Conservation (phyloP, 2,329 filamentous ascomycete genomes). For the Pyrenophora tritici-repentis region DNA sequence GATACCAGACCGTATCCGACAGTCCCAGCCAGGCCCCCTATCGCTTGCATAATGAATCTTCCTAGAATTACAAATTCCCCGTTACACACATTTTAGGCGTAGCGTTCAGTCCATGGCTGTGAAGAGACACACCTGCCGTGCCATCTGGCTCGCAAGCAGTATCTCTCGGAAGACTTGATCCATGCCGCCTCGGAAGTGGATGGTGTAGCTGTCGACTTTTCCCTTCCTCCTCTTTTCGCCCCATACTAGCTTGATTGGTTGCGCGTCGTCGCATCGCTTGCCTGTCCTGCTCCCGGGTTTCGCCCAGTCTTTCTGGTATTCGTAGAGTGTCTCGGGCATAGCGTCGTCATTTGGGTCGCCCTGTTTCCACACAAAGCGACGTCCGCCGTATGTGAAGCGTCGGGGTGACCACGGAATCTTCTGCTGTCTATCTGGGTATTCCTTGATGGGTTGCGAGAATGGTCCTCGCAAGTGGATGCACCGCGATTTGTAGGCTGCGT, state of each 20-base stretch:
- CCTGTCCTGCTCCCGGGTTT: slow-evolving; percentile 45
- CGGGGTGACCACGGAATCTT: slow-evolving; percentile 48
- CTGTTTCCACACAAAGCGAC: slow-evolving; percentile 51
- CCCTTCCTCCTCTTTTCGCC: slow-evolving; percentile 45
- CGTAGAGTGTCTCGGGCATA: slow-evolving; percentile 47
- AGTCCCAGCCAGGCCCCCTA: slow-evolving; percentile 7
- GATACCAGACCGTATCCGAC: slow-evolving; percentile 18
- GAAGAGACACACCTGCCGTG: slow-evolving; percentile 44
- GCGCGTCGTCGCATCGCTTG: slow-evolving; percentile 43
- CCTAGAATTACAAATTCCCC: slow-evolving; percentile 10
- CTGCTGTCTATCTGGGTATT: slow-evolving; percentile 45
- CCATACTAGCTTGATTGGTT: slow-evolving; percentile 39
- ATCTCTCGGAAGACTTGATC: slow-evolving; percentile 46
- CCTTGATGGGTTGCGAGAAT: slow-evolving; percentile 42
- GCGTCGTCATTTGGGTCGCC: slow-evolving; percentile 54
- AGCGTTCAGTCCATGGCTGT: slow-evolving; percentile 39
- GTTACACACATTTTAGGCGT: neutral
- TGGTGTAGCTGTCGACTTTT: slow-evolving; percentile 46
- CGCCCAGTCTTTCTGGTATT: slow-evolving; percentile 41
- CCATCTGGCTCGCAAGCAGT: slow-evolving; percentile 46
- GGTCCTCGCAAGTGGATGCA: slow-evolving; percentile 42
- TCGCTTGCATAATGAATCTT: slow-evolving; percentile 15
- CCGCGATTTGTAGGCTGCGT: slow-evolving; percentile 44
- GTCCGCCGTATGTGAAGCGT: slow-evolving; percentile 45
- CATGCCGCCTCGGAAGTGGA: slow-evolving; percentile 46